Evolutionary conservation across 2,329 filamentous ascomycete species (phyloP).

Genomic region (Hypoxylon sp.): DNA sequence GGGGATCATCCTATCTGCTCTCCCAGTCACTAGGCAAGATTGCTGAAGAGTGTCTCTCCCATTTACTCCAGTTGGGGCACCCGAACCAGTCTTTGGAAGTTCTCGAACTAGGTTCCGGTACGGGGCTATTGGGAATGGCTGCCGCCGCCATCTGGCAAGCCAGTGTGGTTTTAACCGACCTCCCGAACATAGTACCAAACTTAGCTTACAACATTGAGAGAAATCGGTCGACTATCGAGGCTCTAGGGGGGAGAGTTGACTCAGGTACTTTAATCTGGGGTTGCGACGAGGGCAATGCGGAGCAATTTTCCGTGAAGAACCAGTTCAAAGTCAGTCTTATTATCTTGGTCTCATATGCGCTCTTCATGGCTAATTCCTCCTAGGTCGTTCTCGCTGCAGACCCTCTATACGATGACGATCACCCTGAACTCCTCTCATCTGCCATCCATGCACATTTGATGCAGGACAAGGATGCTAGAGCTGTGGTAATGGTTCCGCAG

Average conservation of each 20-base stretch:
- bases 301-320: conserved; percentile 61
- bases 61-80: conserved; percentile 59
- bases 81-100: conserved; percentile 56
- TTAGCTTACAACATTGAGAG: conserved; percentile 78
- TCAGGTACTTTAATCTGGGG: conserved; percentile 84
- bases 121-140: conserved; percentile 89
- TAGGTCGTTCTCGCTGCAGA: conserved; percentile 88
- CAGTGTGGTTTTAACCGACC: conserved; percentile 82
- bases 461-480: conserved; percentile 69
- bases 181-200: conserved; percentile 87
- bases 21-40: conserved; percentile 77
- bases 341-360: background rate
- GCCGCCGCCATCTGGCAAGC: conserved; percentile 80
- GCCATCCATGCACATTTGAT: conserved; percentile 79
- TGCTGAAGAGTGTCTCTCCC: conserved; percentile 61
- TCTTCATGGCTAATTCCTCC: conserved; percentile 25
- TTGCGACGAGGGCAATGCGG: conserved; percentile 60
- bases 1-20: conserved; percentile 91
- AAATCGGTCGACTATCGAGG: conserved; percentile 72
- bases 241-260: conserved; percentile 69
- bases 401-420: conserved; percentile 86
- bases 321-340: conserved; percentile 65
- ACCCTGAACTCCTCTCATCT: conserved; percentile 80
- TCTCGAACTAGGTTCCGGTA: conserved; percentile 90
- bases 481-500: conserved; percentile 85